These are phyloP conservation scores for Scheffersomyces spartinae DNA, from an alignment of 805 yeast genomes.

Conservation along the genomic window DNA sequence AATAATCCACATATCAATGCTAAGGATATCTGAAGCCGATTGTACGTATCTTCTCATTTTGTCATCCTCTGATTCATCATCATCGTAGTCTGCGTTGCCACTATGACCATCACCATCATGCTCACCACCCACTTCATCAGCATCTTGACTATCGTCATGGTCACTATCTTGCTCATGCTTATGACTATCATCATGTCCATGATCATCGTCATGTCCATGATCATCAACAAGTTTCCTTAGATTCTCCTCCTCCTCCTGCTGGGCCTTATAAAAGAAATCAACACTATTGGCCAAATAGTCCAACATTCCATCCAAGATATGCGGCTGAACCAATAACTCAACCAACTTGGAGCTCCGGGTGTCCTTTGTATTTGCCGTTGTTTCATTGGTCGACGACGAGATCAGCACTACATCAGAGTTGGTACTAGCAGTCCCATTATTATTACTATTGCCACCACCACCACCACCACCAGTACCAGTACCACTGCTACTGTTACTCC, in stretches of 20 bases:
- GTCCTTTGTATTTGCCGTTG: constrained; percentile 16
- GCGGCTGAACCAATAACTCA: constrained; percentile 32
- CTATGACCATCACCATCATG: too few relatives aligned
- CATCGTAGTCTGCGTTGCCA: too few relatives aligned
- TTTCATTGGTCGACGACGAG: constrained; percentile 22
- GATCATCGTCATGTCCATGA: constrained; percentile 1
- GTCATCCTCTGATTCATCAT: constrained; percentile 19
- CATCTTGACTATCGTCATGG: constrained; percentile 4
- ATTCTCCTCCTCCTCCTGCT: constrained; percentile 3
- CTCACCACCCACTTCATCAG: too few relatives aligned
- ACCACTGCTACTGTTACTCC: not conserved
- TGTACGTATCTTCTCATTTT: constrained; percentile 25
- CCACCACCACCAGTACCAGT: too few relatives aligned
- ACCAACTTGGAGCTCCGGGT: constrained; percentile 26
- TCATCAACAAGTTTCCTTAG: constrained; percentile 6
- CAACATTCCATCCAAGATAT: constrained; percentile 26
- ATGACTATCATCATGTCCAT: not conserved
- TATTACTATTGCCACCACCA: constrained; percentile 1
- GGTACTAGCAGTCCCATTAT: constrained; percentile 1
- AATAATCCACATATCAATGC: constrained; percentile 30
- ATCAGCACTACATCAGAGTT: constrained; percentile 21
- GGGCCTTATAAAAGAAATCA: constrained; percentile 20
- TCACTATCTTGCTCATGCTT: not conserved
- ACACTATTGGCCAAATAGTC: constrained; percentile 27
- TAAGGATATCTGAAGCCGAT: constrained; percentile 27